Evolutionary conservation across 139 green algal genomes (phyloP), one percentile per base, ranked within the genome.

Genomic region (Penium margaritaceum): DNA sequence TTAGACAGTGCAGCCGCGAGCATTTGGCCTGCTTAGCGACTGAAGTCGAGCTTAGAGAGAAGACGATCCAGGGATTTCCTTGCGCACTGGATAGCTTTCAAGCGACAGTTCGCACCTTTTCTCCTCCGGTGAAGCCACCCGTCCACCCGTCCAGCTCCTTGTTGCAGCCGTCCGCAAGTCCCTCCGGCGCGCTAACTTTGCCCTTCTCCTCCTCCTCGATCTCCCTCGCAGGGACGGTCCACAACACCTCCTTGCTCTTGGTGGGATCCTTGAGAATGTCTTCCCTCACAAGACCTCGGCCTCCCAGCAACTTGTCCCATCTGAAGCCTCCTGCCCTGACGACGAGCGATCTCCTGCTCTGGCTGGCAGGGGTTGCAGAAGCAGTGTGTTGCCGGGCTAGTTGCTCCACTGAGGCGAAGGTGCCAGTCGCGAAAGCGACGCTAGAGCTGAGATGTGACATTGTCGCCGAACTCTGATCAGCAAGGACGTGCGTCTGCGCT

Each of bases 141-240:
- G 71, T 78, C 57, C 78, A 30, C 15, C 71, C 71, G 17, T 27
- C 3, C 3, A 78, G 71, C 71, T 78, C 71, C 61, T 78, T 78
- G 61, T 78, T 65, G 17, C 78, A 78, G 21, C 68, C 68, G 19
- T 39, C 21, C 19, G n/a, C 46, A 17, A 47, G 30, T 43, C 70
- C 68, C 33, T 55, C 30, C 30, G 57, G 19, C 51, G 46, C 60
- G 24, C 21, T 17, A 24, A 76, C 27, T 24, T 47, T 36, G 51
- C 70, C 33, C 19, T 76, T 76, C 32, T 39, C 32, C 4, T 27
- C 17, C 30, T 39, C 44, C 44, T 74, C 21, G 15, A 2, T 68
- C 21, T 41, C 41, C 36, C 37, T 63, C 24, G 53, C 68, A 29
- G 63, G 34, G 15, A 70, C 53, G 5, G 46, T 67, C 15, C 35